Evolutionary conservation across 768 basidiomycete species (phyloP).

Genomic region (Mycena capillaripes): DNA sequence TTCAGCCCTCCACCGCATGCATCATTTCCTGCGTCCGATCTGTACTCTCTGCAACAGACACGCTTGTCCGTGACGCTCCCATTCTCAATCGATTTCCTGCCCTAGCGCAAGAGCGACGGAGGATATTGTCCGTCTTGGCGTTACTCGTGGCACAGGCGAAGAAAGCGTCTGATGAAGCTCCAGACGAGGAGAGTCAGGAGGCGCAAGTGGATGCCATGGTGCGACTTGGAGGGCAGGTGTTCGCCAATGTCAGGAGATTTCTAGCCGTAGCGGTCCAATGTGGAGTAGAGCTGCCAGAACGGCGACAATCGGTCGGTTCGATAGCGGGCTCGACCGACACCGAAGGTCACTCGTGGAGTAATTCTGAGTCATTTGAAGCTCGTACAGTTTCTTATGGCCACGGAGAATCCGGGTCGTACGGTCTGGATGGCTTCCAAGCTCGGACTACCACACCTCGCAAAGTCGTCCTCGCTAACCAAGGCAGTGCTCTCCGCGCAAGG

Average conservation of each 20-base stretch:
- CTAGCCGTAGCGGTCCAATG: conserved; percentile 82
- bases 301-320: conserved; percentile 50
- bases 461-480: conserved; percentile 32
- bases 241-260: conserved; percentile 85
- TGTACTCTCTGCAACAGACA: conserved; percentile 86
- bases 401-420: conserved; percentile 37
- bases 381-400: conserved; percentile 45
- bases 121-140: conserved; percentile 85
- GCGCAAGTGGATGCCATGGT: conserved; percentile 84
- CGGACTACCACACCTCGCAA: conserved; percentile 29
- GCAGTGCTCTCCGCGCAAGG: conserved; percentile 58
- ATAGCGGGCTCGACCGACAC: conserved; percentile 46
- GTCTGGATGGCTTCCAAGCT: conserved; percentile 22
- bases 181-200: conserved; percentile 61
- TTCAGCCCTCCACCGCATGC: conserved; percentile 94
- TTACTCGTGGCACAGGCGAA: conserved; percentile 86
- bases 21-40: conserved; percentile 95
- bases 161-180: conserved; percentile 67
- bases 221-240: conserved; percentile 83
- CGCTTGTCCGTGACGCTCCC: conserved; percentile 85
- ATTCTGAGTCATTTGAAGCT: conserved; percentile 47
- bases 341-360: conserved; percentile 47
- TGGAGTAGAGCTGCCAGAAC: conserved; percentile 76
- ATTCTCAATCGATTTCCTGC: conserved; percentile 75
- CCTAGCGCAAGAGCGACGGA: conserved; percentile 84